Evolutionary conservation across 1,139 yeast genomes (phyloP), one percentile per base, ranked within the genome.

Genomic region (Magnusiomyces ingens): DNA sequence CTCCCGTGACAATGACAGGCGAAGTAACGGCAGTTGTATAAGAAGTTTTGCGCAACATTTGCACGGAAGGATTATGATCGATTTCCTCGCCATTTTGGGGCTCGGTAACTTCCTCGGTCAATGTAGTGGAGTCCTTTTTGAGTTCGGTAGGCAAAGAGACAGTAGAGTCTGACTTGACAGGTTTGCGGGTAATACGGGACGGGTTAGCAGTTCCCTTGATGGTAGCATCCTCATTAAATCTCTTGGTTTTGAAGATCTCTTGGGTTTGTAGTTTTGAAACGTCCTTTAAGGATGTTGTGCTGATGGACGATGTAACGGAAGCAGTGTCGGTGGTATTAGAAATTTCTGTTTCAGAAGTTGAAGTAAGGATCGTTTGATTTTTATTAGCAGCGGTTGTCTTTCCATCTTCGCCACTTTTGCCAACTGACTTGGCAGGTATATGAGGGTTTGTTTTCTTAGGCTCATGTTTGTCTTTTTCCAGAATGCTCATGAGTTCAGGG

Each of bases 11-110:
- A 29, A 46, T 15, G 2, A 47, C n/a, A 19, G 55, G 45, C 13
- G 49, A 17, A 15, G 53, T 50, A 17, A 53, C 52, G 10, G 50
- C 51, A 1, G 53, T 48, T 10, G 52, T 47, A 12, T 49, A 26
- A 8, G 45, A 40, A 11, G 56, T 22, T 26, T 45, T 48, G 32
- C 42, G 40, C 38, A 53, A 21, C 5, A 53, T 18, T 1, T 44
- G 32, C 13, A 50, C 37, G 11, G 53, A 38, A 8, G 56, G 56
- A 29, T 53, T 53, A 6, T 13, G 36, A 1, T 29, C n/a, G 26
- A 43, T 51, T 12, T 36, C 40, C 1, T 8, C 29, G n/a, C 42
- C 46, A n/a, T 29, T 26, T 26, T 46, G 42, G 10, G 52, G 13
- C 8, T 26, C 32, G 8, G 32, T n/a, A 13, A 10, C 29, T 45